Evolutionary conservation across 1,139 yeast species (phyloP), one percentile per base, ranked within the genome.

Genomic region (Geotrichum citri-aurantii): DNA sequence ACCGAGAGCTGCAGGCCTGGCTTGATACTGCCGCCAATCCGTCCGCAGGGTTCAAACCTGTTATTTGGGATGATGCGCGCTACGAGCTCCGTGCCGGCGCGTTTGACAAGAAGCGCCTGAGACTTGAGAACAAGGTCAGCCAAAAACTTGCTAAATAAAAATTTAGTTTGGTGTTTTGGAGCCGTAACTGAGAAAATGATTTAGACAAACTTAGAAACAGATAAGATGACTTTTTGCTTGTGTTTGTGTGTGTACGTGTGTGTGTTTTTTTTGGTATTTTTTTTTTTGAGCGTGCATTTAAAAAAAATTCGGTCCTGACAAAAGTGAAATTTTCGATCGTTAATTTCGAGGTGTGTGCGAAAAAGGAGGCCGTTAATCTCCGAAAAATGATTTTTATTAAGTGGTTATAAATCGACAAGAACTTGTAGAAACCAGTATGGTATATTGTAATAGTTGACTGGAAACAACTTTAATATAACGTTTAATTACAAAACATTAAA

Each of bases 1-100:
- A 77, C 55, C 73, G 74, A 55, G 62, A 65, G 24, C 69, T 81
- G 52, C 75, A 75, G 59, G 71, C 69, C 42, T 78, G 80, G 70
- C 73, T 77, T 1, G 69, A 69, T 55, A 62, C 65, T 10, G 71
- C 75, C 0, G 71, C 72, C 1, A 60, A 60, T 12, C 51, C 21
- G n/a, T 26, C 48, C 7, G 12, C 17, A 29, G 46, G 46, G 10
- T 29, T 52, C 8, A 7, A 54, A 14, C 56, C 51, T 17, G 48
- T 26, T 4, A 23, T 52, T 12, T 52, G 55, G 55, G 44, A 24
- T 26, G 55, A 52, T 7, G 55, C 29, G 2, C 24, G 23, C 21
- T 27, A 23, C 26, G 23, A 44, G 27, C 12, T 47, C 11, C 26
- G 55, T 14, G 27, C 23, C 42, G n/a, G 24, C 17, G 29, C 44